These are phyloP conservation scores for Areca catechu DNA, from an alignment of 176 grass and related monocot genomes.

Conservation along the genomic window DNA sequence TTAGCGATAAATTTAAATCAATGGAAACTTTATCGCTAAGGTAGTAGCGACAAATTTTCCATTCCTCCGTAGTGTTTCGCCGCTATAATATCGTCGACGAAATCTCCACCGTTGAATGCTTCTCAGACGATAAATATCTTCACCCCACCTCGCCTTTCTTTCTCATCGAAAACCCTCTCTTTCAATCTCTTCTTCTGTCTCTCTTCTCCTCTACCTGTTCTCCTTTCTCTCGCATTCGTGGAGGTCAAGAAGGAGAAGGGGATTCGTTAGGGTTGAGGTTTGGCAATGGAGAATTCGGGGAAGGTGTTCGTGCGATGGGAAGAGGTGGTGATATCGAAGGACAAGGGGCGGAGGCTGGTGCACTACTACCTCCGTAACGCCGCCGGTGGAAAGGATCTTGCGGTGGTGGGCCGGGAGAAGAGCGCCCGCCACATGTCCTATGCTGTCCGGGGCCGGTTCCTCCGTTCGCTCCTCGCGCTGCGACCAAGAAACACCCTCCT, in stretches of 20 bases:
- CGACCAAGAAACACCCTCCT: background rate
- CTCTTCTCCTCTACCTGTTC: background rate
- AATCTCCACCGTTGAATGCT: conserved; percentile 22
- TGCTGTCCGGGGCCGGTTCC: conserved; percentile 45
- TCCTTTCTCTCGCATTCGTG: background rate
- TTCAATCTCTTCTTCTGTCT: too few relatives aligned
- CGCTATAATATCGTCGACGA: background rate
- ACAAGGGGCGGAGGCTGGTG: conserved; percentile 70
- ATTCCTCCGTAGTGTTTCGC: background rate
- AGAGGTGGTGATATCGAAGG: conserved; percentile 82
- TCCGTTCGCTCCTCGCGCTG: conserved; percentile 21
- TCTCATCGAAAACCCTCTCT: too few relatives aligned
- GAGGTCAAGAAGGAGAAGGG: background rate
- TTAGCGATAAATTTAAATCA: too few relatives aligned
- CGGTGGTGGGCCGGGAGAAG: conserved; percentile 80
- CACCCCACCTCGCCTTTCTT: too few relatives aligned
- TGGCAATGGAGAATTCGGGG: conserved; percentile 25
- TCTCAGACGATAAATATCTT: background rate
- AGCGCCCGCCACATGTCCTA: conserved; percentile 94
- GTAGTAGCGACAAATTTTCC: too few relatives aligned
- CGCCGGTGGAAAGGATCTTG: conserved; percentile 35
- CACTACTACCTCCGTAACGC: conserved; percentile 76
- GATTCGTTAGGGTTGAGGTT: conserved; percentile 21
- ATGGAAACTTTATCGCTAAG: too few relatives aligned
- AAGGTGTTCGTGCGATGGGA: conserved; percentile 71